Percentiles rank a stretch among this genome's conserved stretches.
Evolutionary conservation across 140 eudicot species (phyloP).

Genomic region (Artemisia princeps): DNA sequence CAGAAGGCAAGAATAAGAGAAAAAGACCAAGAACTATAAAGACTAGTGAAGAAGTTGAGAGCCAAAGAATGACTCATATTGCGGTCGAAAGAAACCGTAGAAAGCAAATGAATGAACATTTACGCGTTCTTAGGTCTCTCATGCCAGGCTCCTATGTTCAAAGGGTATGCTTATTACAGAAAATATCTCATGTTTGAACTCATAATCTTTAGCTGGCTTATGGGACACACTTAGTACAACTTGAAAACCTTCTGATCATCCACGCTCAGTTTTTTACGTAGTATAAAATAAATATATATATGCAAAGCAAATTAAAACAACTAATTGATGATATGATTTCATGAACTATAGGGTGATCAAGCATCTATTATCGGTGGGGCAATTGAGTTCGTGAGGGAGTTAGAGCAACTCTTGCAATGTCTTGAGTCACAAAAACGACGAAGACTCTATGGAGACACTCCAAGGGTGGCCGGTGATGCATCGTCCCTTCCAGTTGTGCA

Average conservation of each 20-base stretch:
- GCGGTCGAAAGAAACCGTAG: conserved; percentile 93
- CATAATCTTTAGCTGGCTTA: too few species aligned
- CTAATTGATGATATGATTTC: background rate
- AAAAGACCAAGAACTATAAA: conserved; percentile 80
- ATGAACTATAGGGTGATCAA: conserved; percentile 67
- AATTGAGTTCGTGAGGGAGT: conserved; percentile 84
- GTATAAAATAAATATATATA: too few species aligned
- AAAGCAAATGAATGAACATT: conserved; percentile 98
- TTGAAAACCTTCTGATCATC: too few species aligned
- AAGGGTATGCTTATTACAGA: conserved; percentile 30
- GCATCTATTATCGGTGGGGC: conserved; percentile 99
- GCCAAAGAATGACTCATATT: conserved; percentile 97
- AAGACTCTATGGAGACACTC: conserved; percentile 61
- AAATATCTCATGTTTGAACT: too few species aligned
- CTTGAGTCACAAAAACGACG: conserved; percentile 91
- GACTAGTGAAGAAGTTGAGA: conserved; percentile 90
- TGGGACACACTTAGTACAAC: too few species aligned
- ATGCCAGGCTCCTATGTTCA: conserved; percentile 98
- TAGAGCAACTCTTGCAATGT: conserved; percentile 91
- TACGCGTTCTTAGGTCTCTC: conserved; percentile 83
- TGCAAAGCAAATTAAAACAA: too few species aligned
- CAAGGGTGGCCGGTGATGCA: conserved; percentile 35
- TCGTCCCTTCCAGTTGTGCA: conserved; percentile 33
- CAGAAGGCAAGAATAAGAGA: conserved; percentile 64
- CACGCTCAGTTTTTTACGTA: too few species aligned